Percentiles rank a stretch among this genome's conserved stretches.
These are phyloP conservation scores for Fusarium nisikadoi DNA, from an alignment of 2,329 filamentous ascomycete genomes.

Conservation along the genomic window DNA sequence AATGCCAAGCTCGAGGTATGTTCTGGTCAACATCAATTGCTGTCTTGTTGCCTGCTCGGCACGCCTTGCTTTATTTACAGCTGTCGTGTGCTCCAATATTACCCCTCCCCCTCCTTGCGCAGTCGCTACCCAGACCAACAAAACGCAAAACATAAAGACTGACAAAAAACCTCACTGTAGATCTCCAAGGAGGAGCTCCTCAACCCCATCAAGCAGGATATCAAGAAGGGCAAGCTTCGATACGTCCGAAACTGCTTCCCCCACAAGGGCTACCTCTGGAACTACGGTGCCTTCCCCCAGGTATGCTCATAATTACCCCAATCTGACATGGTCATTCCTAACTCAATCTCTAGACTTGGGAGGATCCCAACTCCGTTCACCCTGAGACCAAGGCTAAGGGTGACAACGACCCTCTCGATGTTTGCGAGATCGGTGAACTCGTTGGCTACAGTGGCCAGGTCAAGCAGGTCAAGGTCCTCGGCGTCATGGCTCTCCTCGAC, in stretches of 20 bases:
- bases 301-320: conserved; percentile 57
- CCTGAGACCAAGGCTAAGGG: conserved; percentile 99
- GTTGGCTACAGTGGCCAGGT: conserved; percentile 96
- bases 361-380: conserved; percentile 95
- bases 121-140: conserved; percentile 14
- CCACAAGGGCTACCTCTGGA: conserved; percentile 99
- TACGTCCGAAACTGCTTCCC: conserved; percentile 99
- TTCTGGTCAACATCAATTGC: neutral
- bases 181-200: conserved; percentile 99
- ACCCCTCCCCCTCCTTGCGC: conserved; percentile 25
- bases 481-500: conserved; percentile 98
- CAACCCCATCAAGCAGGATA: conserved; percentile 99
- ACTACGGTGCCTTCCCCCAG: conserved; percentile 99
- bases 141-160: conserved; percentile 29
- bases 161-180: conserved; percentile 58
- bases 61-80: neutral
- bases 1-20: conserved; percentile 99
- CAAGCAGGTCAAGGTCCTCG: conserved; percentile 99
- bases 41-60: neutral
- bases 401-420: conserved; percentile 98
- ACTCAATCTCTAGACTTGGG: conserved; percentile 80
- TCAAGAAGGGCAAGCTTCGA: conserved; percentile 99
- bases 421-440: conserved; percentile 99
- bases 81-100: conserved; percentile 30
- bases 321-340: conserved; percentile 14